Conservation (phyloP, 257 asterid species). For the Solanum tacnaense region DNA sequence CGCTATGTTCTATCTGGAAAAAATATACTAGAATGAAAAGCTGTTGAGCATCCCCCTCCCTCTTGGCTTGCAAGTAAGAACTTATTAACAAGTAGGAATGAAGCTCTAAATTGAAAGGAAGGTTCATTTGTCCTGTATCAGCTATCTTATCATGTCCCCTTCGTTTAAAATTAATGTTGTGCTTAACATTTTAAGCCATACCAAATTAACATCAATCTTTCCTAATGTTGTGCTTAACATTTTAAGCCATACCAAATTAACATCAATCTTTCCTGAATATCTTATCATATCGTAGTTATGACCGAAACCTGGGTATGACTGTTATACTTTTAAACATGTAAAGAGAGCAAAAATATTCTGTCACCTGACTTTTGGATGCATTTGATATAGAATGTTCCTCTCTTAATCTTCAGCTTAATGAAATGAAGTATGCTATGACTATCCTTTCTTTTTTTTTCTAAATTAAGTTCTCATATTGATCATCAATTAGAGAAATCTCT, state of each 20-base stretch:
- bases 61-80: too few relatives aligned
- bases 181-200: neutral
- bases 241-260: neutral
- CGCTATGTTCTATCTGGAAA: neutral
- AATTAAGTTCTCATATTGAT: neutral
- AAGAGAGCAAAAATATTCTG: neutral
- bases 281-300: neutral
- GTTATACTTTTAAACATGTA: neutral
- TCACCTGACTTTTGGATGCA: neutral
- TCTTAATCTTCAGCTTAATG: neutral
- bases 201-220: neutral
- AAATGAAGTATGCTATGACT: neutral
- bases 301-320: neutral
- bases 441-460: neutral
- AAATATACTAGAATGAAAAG: neutral
- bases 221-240: neutral
- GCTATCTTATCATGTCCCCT: too few relatives aligned
- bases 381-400: neutral
- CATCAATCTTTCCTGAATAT: neutral
- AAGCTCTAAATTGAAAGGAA: too few relatives aligned
- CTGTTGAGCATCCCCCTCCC: neutral
- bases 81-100: too few relatives aligned
- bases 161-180: too few relatives aligned
- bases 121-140: too few relatives aligned
- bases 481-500: too few relatives aligned